Conservation (phyloP, 257 asterid species). For the Capsicum rhomboideum region DNA sequence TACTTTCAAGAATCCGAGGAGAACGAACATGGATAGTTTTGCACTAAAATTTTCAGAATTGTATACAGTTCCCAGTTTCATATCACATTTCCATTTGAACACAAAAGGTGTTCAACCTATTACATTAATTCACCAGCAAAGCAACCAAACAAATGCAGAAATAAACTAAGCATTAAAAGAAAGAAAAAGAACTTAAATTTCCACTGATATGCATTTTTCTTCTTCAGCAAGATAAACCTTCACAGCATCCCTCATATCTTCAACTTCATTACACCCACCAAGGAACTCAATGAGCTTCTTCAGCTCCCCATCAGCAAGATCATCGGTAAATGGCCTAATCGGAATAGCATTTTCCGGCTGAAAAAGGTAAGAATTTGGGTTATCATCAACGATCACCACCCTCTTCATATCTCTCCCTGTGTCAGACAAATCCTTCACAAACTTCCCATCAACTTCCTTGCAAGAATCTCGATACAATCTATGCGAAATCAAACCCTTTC, state of each 20-base stretch:
- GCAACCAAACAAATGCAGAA: not conserved
- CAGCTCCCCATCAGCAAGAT: slow-evolving; percentile 62
- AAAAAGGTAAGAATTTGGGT: slow-evolving; percentile 63
- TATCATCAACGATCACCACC: slow-evolving; percentile 73
- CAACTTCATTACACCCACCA: slow-evolving; percentile 38
- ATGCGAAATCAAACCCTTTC: slow-evolving; percentile 50
- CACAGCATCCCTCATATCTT: slow-evolving; percentile 60
- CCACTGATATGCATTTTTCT: slow-evolving; percentile 7
- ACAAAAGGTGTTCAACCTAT: not conserved
- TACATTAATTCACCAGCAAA: not conserved
- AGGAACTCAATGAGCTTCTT: slow-evolving; percentile 49
- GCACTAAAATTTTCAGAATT: not conserved
- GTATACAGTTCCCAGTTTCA: not conserved
- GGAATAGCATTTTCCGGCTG: slow-evolving; percentile 80
- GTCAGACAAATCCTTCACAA: slow-evolving; percentile 70
- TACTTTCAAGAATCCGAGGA: not conserved
- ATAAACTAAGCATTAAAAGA: not conserved
- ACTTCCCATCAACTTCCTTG: slow-evolving; percentile 60
- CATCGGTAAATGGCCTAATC: slow-evolving; percentile 55
- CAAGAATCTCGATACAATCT: slow-evolving; percentile 75
- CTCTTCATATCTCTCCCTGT: slow-evolving; percentile 63
- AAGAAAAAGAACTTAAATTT: not conserved
- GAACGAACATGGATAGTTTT: not conserved
- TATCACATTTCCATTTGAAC: not conserved
- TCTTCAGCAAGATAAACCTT: slow-evolving; percentile 28